phyloP scores from a whole-genome alignment of 2,329 filamentous ascomycete genomes.

The Pseudocercospora cruenta region DNA sequence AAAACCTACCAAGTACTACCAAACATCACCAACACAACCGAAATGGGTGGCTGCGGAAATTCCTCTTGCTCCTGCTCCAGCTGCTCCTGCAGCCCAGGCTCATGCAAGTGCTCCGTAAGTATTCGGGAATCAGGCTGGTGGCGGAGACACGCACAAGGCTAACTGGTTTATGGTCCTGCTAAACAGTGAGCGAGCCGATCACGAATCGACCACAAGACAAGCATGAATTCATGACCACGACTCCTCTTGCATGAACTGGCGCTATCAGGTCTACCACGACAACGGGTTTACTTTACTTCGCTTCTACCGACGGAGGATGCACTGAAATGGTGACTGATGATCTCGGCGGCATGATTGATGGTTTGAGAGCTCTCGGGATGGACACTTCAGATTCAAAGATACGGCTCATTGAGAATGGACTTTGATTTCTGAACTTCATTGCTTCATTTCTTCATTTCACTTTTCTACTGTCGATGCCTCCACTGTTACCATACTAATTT shows the following conservation, averaged over 20 bases:
- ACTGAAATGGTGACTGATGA: not conserved
- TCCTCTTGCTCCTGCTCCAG: conserved; percentile 38
- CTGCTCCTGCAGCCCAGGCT: conserved; percentile 35
- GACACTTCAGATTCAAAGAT: not conserved
- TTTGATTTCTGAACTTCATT: conserved; percentile 14
- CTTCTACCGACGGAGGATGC: not conserved
- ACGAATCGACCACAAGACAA: not conserved
- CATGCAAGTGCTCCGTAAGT: conserved; percentile 36
- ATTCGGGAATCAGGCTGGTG: not conserved
- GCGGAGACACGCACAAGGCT: conserved; percentile 14
- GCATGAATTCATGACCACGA: not conserved
- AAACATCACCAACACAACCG: conserved; percentile 23
- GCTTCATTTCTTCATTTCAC: not conserved
- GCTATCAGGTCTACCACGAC: not conserved
- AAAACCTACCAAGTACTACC: conserved; percentile 10
- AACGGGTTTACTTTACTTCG: not conserved
- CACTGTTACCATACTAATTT: conserved; percentile 15
- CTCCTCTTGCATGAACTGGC: not conserved
- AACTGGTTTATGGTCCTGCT: conserved; percentile 9
- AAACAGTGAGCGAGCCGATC: not conserved
- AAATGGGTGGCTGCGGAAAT: conserved; percentile 41
- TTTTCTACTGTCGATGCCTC: conserved; percentile 1
- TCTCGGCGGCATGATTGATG: not conserved
- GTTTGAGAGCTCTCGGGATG: not conserved
- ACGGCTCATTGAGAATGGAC: not conserved